A percentile compares a stretch with the other conserved stretches of the same genome.
These are phyloP conservation scores for Nidula niveotomentosa DNA, from an alignment of 1,284 basidiomycete species.

Conservation along the genomic window DNA sequence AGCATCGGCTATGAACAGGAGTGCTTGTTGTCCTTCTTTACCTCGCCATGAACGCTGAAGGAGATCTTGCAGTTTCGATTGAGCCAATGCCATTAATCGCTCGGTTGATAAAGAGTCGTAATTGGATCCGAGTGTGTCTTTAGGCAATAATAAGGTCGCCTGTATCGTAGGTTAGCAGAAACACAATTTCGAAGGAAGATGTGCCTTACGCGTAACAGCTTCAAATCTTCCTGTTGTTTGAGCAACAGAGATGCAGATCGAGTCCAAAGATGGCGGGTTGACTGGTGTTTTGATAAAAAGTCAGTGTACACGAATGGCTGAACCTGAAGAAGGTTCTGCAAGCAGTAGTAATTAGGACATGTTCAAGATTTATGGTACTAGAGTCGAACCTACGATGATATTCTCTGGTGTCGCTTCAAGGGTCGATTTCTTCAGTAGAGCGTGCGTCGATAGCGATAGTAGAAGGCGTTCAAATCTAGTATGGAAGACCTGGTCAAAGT, in stretches of 20 bases:
- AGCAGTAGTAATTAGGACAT: not conserved
- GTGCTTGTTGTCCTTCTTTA: conserved; percentile 21
- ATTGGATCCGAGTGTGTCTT: conserved; percentile 9
- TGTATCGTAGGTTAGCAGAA: too few relatives aligned
- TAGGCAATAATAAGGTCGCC: too few relatives aligned
- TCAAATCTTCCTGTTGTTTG: conserved; percentile 17
- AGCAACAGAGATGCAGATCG: conserved; percentile 18
- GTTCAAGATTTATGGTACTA: not conserved
- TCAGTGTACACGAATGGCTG: conserved; percentile 21
- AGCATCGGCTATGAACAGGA: conserved; percentile 31
- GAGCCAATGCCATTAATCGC: conserved; percentile 29
- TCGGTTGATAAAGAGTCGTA: conserved; percentile 30
- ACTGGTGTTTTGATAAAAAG: conserved; percentile 16
- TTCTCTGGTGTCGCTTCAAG: conserved; percentile 8
- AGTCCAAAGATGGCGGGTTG: conserved; percentile 18
- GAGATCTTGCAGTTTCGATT: conserved; percentile 31
- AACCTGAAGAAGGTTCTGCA: conserved; percentile 15
- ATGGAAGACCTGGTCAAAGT: not conserved
- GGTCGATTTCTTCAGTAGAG: conserved; percentile 29
- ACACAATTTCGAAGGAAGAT: conserved; percentile 4
- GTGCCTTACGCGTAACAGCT: conserved; percentile 16
- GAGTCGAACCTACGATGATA: conserved; percentile 18
- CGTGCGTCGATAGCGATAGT: conserved; percentile 50
- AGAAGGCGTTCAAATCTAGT: conserved; percentile 50
- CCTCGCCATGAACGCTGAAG: conserved; percentile 25